Evolutionary conservation across 176 grass and related monocot species (phyloP).

Genomic region (Aegilops longissima): DNA sequence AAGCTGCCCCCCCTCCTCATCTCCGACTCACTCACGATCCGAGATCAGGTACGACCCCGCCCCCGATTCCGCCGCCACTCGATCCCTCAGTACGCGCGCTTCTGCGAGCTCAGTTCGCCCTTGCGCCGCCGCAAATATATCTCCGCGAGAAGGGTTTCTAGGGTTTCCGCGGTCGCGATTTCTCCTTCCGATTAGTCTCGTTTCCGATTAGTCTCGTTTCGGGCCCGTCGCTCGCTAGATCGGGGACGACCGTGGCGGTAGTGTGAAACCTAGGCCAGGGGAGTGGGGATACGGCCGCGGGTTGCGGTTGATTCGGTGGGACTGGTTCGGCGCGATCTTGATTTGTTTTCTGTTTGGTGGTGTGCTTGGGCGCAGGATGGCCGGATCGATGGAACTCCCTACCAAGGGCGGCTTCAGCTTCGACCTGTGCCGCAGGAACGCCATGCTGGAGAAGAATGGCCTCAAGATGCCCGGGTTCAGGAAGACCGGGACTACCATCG

Average conservation of each 20-base stretch:
- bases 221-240: background rate
- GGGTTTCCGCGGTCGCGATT: slow-evolving; percentile 1
- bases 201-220: background rate
- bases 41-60: slow-evolving; percentile 14
- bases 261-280: background rate
- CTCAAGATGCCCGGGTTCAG: slow-evolving; percentile 56
- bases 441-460: slow-evolving; percentile 65
- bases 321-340: background rate
- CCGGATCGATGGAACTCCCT: slow-evolving; percentile 52
- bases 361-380: slow-evolving; percentile 51
- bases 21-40: background rate
- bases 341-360: background rate
- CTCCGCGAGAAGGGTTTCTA: background rate
- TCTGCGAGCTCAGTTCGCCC: background rate
- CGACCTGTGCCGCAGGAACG: slow-evolving; percentile 70
- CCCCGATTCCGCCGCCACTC: background rate
- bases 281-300: background rate
- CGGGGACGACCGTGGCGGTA: background rate
- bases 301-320: background rate
- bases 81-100: background rate
- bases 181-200: background rate
- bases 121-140: background rate
- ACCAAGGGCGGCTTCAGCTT: slow-evolving; percentile 88
- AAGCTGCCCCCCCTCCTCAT: background rate
- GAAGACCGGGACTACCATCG: slow-evolving; percentile 96